Percentiles rank a stretch among this genome's conserved stretches.
phyloP scores from a whole-genome alignment of 1,284 basidiomycete species.

The Inonotus hispidus region DNA sequence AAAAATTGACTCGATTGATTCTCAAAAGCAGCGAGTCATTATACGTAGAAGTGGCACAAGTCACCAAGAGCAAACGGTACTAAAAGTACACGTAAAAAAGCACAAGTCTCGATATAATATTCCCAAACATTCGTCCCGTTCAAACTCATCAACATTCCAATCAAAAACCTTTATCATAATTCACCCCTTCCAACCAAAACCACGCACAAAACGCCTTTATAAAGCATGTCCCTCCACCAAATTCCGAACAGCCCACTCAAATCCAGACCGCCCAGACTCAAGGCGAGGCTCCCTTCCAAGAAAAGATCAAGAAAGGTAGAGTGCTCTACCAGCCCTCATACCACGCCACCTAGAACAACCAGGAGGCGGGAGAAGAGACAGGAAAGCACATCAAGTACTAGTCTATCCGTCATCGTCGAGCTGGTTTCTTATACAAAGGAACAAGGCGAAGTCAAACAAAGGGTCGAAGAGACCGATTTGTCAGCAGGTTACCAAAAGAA shows the following conservation, averaged over 20 bases:
- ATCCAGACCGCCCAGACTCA: constrained; percentile 66
- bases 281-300: constrained; percentile 49
- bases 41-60: not conserved
- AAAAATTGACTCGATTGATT: no score
- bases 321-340: constrained; percentile 53
- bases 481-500: not conserved
- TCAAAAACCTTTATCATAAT: no score
- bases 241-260: constrained; percentile 66
- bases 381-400: constrained; percentile 36
- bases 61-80: not conserved
- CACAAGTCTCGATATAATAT: not conserved
- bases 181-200: no score
- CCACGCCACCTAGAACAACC: constrained; percentile 29
- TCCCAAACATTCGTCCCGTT: not conserved
- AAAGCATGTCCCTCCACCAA: constrained; percentile 71
- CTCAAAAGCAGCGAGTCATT: no score
- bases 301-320: constrained; percentile 24
- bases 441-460: not conserved
- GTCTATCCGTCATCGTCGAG: constrained; percentile 67
- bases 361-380: constrained; percentile 55
- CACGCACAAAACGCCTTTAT: no score
- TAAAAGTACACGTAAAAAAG: no score
- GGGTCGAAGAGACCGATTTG: not conserved
- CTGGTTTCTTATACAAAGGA: constrained; percentile 35
- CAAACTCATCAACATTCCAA: not conserved